These are phyloP conservation scores for Isabelozyma heimii DNA, from an alignment of 805 yeast genomes.

Conservation along the genomic window DNA sequence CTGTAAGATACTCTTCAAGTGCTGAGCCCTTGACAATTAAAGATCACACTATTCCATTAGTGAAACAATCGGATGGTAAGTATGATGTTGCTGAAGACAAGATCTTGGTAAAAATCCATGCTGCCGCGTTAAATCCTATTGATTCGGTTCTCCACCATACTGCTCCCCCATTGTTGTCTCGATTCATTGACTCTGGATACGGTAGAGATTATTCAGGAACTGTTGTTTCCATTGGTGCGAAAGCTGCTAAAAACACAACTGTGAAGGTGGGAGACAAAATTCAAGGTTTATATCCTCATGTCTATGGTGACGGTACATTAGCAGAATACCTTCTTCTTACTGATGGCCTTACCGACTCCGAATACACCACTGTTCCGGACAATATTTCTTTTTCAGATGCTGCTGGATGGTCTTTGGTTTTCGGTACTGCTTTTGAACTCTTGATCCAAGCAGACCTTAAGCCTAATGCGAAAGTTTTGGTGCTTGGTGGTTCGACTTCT, in stretches of 20 bases:
- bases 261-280: slow-evolving; percentile 28
- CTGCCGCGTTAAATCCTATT: slow-evolving; percentile 34
- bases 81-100: slow-evolving; percentile 11
- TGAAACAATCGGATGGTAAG: slow-evolving; percentile 9
- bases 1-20: slow-evolving; percentile 16
- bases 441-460: slow-evolving; percentile 28
- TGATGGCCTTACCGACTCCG: slow-evolving; percentile 16
- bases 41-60: slow-evolving; percentile 7
- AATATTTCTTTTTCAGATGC: slow-evolving; percentile 52
- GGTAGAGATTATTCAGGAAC: slow-evolving; percentile 35
- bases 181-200: slow-evolving; percentile 16
- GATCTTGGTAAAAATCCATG: slow-evolving; percentile 27
- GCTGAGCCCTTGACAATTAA: slow-evolving; percentile 9
- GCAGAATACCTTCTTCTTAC: slow-evolving; percentile 46
- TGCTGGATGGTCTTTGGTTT: slow-evolving; percentile 63
- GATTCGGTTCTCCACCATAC: slow-evolving; percentile 22
- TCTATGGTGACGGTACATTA: slow-evolving; percentile 38
- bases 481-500: slow-evolving; percentile 73
- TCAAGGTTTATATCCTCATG: slow-evolving; percentile 19
- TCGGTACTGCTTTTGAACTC: slow-evolving; percentile 56
- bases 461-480: slow-evolving; percentile 48
- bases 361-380: slow-evolving; percentile 37
- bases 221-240: slow-evolving; percentile 26
- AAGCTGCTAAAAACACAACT: slow-evolving; percentile 15
- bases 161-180: slow-evolving; percentile 7